Percentiles rank a stretch among this genome's conserved stretches.
These are phyloP conservation scores for Cyamopsis tetragonoloba DNA, from an alignment of 306 rosid species.

Conservation along the genomic window DNA sequence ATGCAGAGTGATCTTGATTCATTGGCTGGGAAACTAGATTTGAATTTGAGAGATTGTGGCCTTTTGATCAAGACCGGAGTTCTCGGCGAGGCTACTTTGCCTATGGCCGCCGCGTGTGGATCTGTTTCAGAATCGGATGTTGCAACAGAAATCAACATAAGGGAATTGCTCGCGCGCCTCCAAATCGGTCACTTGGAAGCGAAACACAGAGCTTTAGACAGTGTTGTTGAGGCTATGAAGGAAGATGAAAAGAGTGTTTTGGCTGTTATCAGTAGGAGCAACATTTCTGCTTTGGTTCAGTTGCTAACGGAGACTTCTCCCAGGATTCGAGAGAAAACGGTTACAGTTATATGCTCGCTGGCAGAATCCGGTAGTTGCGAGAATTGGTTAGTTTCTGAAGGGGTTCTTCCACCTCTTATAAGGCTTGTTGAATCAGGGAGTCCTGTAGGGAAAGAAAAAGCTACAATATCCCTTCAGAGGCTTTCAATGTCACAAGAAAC, in stretches of 20 bases:
- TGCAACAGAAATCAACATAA: conserved; percentile 37
- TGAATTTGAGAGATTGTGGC: conserved; percentile 77
- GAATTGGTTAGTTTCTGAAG: conserved; percentile 78
- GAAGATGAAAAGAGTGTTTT: conserved; percentile 75
- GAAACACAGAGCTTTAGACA: conserved; percentile 70
- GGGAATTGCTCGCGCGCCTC: conserved; percentile 81
- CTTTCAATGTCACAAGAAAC: conserved; percentile 68
- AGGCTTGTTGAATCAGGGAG: conserved; percentile 84
- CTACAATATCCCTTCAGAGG: conserved; percentile 75
- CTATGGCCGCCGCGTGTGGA: conserved; percentile 32
- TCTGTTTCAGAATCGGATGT: conserved; percentile 47
- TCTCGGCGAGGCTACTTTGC: conserved; percentile 77
- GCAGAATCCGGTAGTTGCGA: conserved; percentile 68
- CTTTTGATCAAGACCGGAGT: conserved; percentile 90
- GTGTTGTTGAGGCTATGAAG: conserved; percentile 71
- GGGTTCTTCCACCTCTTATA: conserved; percentile 78
- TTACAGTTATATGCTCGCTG: conserved; percentile 71
- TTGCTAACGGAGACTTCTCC: conserved; percentile 78
- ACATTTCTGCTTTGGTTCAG: conserved; percentile 73
- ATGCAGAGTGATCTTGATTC: conserved; percentile 93
- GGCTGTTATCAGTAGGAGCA: conserved; percentile 61
- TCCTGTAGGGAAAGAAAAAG: conserved; percentile 75
- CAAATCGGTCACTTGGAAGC: conserved; percentile 90
- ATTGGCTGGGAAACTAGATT: conserved; percentile 67
- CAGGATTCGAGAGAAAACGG: conserved; percentile 66